These are phyloP conservation scores for Pinus taeda DNA, from an alignment of 75 land plant genomes.

Conservation along the genomic window DNA sequence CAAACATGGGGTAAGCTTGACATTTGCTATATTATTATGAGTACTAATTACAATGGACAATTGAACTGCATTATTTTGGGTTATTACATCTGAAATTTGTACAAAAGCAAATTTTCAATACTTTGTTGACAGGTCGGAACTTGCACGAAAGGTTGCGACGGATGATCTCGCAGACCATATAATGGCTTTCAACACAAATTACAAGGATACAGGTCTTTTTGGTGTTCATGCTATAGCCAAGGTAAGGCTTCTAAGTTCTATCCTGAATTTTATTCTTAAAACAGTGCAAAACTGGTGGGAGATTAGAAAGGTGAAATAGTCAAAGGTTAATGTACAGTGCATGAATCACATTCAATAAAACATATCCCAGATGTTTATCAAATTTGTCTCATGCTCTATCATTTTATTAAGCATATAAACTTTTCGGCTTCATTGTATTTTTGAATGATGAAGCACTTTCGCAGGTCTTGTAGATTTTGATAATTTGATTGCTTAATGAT, in stretches of 20 bases:
- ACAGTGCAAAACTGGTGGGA: neutral
- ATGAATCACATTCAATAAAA: neutral
- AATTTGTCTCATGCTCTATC: neutral
- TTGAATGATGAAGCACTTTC: neutral
- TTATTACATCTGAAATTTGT: constrained; percentile 1
- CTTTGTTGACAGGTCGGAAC: constrained; percentile 39
- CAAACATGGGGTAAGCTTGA: constrained; percentile 11
- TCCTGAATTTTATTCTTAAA: neutral
- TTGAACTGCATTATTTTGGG: neutral
- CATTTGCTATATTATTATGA: neutral
- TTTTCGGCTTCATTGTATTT: neutral
- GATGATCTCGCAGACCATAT: constrained; percentile 55
- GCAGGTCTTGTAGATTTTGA: neutral
- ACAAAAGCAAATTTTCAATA: neutral
- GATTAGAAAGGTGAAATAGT: neutral
- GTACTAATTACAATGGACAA: neutral
- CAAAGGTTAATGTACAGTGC: neutral
- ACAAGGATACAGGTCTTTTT: constrained; percentile 63
- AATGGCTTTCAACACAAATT: constrained; percentile 73
- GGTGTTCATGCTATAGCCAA: constrained; percentile 59
- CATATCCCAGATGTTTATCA: neutral
- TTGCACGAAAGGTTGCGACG: constrained; percentile 49
- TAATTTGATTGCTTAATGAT: neutral
- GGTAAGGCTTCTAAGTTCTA: constrained; percentile 16
- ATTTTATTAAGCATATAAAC: neutral